A percentile compares a stretch with the other conserved stretches of the same genome.
These are phyloP conservation scores for Aspergillus luchuensis DNA, from an alignment of 2,329 filamentous ascomycete genomes.

Conservation along the genomic window DNA sequence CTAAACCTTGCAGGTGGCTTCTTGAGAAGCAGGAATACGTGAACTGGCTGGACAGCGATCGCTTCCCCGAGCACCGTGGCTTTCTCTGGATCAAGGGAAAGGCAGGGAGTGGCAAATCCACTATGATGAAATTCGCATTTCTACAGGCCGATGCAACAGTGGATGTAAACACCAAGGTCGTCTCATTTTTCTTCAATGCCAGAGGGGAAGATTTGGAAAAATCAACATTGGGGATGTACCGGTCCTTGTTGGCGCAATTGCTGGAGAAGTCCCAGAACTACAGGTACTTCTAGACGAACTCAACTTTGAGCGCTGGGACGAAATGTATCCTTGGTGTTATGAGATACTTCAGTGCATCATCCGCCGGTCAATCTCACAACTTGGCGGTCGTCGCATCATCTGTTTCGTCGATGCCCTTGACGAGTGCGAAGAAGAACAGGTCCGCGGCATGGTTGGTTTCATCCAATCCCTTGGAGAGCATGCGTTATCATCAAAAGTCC, in stretches of 20 bases:
- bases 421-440: constrained; percentile 42
- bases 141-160: neutral
- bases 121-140: constrained; percentile 47
- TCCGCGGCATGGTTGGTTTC: constrained; percentile 38
- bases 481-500: constrained; percentile 7
- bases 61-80: constrained; percentile 20
- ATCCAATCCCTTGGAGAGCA: constrained; percentile 34
- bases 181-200: constrained; percentile 56
- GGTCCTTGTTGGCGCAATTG: constrained; percentile 53
- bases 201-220: constrained; percentile 49
- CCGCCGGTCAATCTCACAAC: constrained; percentile 23
- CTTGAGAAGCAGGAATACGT: constrained; percentile 27
- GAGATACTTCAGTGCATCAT: constrained; percentile 33
- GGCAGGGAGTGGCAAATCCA: constrained; percentile 48
- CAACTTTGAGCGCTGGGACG: fast-evolving
- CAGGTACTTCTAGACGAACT: constrained; percentile 24
- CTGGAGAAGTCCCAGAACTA: constrained; percentile 40
- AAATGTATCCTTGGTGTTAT: constrained; percentile 15
- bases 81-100: constrained; percentile 45
- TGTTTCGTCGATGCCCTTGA: constrained; percentile 50
- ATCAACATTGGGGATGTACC: constrained; percentile 52
- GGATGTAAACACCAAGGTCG: constrained; percentile 19
- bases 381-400: constrained; percentile 29
- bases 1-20: constrained; percentile 20
- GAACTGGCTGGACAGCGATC: constrained; percentile 35